Percentiles rank a stretch among this genome's conserved stretches.
These are phyloP conservation scores for Lophiostoma macrostomum DNA, from an alignment of 495 filamentous ascomycete species.

Conservation along the genomic window DNA sequence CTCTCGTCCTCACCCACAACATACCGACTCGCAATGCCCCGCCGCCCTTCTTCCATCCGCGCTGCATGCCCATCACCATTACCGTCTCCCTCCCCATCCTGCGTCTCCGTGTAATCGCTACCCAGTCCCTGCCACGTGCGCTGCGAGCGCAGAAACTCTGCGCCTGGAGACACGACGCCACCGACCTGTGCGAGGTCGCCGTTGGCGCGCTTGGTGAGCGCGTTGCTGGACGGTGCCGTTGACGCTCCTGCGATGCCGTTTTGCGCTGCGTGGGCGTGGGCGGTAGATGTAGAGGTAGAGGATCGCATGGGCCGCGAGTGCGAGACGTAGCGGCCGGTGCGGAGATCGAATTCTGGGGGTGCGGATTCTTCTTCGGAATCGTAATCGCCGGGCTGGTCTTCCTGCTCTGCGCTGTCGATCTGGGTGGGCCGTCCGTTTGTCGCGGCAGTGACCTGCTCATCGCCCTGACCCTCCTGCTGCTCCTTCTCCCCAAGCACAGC, in stretches of 20 bases:
- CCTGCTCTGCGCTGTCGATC: no score
- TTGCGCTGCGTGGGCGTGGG: background rate
- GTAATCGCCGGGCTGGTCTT: no score
- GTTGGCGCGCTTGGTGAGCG: slow-evolving; percentile 60
- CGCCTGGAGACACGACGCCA: slow-evolving; percentile 80
- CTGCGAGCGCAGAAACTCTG: slow-evolving; percentile 77
- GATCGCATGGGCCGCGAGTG: slow-evolving; percentile 74
- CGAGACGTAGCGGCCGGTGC: slow-evolving; percentile 83
- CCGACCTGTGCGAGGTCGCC: slow-evolving; percentile 73
- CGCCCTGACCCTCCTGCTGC: slow-evolving; percentile 1
- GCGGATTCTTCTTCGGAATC: slow-evolving; percentile 62
- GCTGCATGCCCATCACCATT: slow-evolving; percentile 45
- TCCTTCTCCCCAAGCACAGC: slow-evolving; percentile 36
- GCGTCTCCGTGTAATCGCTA: slow-evolving; percentile 71
- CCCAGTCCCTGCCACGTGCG: slow-evolving; percentile 91
- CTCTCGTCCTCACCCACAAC: slow-evolving; percentile 56
- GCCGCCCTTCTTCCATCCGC: slow-evolving; percentile 74
- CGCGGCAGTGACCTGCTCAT: no score
- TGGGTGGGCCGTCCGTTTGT: no score
- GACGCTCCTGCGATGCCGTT: slow-evolving; percentile 20
- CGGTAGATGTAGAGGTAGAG: slow-evolving; percentile 37
- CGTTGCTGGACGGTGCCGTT: slow-evolving; percentile 35
- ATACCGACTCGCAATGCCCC: slow-evolving; percentile 90
- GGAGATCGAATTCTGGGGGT: slow-evolving; percentile 88
- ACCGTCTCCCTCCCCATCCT: slow-evolving; percentile 61